Evolutionary conservation across 345 rosid genomes (phyloP).

Genomic region (Lumnitzera littorea): DNA sequence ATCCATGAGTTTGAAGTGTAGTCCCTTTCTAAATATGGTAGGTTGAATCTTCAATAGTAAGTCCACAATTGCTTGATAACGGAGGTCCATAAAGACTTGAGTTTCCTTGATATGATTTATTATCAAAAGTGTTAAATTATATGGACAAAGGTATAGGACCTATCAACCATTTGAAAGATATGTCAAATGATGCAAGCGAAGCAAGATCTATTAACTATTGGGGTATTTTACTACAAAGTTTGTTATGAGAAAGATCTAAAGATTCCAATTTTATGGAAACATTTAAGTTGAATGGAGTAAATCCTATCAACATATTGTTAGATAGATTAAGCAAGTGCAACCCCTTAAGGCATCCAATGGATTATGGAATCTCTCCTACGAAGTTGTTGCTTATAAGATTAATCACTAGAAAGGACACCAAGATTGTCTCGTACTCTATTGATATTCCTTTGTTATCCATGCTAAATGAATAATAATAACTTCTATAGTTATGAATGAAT

Average conservation of each 20-base stretch:
- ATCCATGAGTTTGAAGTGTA: too few relatives aligned
- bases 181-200: conserved; percentile 1
- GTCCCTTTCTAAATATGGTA: too few relatives aligned
- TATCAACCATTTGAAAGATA: conserved; percentile 13
- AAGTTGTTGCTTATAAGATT: conserved; percentile 7
- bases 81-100: conserved; percentile 11
- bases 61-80: too few relatives aligned
- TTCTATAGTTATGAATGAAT: background rate
- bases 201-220: background rate
- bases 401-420: background rate
- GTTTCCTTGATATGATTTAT: conserved; percentile 16
- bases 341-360: conserved; percentile 1
- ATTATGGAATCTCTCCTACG: conserved; percentile 8
- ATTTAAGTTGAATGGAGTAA: background rate
- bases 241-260: too few relatives aligned
- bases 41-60: too few relatives aligned
- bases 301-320: conserved; percentile 4
- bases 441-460: conserved; percentile 3
- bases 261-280: conserved; percentile 1
- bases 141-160: conserved; percentile 12
- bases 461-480: background rate
- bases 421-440: background rate
- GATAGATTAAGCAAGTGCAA: conserved; percentile 2
- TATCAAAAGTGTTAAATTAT: conserved; percentile 11
- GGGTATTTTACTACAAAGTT: conserved; percentile 12